These are phyloP conservation scores for Pseudogymnoascus sp. DNA, from an alignment of 2,329 filamentous ascomycete species.

Conservation along the genomic window DNA sequence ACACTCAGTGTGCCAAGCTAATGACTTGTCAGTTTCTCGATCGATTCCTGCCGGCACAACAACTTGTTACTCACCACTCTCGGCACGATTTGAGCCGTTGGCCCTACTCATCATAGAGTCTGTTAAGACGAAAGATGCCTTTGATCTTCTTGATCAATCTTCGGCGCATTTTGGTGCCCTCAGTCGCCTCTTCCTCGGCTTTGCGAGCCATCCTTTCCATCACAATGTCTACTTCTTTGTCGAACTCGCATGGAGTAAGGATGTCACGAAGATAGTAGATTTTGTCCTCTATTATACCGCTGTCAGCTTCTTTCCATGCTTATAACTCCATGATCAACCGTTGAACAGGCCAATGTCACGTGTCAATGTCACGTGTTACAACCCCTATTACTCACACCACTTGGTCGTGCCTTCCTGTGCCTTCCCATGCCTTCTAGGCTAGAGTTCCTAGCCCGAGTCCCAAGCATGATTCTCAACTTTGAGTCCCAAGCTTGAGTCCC, in stretches of 20 bases:
- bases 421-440: not conserved
- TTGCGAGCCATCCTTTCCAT: conserved; percentile 1
- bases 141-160: conserved; percentile 4
- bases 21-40: not conserved
- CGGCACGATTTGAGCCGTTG: not conserved
- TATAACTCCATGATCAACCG: not conserved
- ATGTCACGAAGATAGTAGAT: conserved; percentile 18
- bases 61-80: not conserved
- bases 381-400: not conserved
- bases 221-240: conserved; percentile 13
- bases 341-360: not conserved
- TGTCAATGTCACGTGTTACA: not conserved
- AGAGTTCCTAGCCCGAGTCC: not conserved
- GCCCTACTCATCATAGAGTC: conserved; percentile 5
- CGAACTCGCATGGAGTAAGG: conserved; percentile 14
- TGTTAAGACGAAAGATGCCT: not conserved
- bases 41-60: not conserved
- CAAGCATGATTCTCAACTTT: not conserved
- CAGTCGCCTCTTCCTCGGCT: not conserved
- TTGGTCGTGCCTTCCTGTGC: not conserved
- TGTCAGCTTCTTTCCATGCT: not conserved
- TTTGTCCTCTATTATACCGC: conserved; percentile 13
- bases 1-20: conserved; percentile 2
- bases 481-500: not conserved
- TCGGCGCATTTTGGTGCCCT: not conserved